Evolutionary conservation across 306 rosid genomes (phyloP).

Genomic region (Cajanus cajan): DNA sequence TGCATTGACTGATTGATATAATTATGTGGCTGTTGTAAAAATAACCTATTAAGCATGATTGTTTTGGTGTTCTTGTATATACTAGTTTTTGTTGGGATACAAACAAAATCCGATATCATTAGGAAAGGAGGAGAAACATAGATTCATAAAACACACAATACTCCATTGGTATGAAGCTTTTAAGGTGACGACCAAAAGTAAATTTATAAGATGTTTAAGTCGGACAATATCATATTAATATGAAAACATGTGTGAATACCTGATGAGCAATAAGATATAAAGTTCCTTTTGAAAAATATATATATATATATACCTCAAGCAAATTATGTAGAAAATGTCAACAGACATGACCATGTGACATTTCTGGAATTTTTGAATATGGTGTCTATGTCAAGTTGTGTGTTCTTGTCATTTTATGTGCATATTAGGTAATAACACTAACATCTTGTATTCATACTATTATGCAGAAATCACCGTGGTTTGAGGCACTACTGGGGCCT

Average conservation of each 20-base stretch:
- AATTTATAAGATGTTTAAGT: too few relatives aligned
- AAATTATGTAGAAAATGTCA: neutral
- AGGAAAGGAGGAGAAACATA: too few relatives aligned
- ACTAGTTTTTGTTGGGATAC: too few relatives aligned
- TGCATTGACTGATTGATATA: neutral
- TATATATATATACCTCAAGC: too few relatives aligned
- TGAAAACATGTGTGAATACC: too few relatives aligned
- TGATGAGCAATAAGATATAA: too few relatives aligned
- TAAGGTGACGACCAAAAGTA: too few relatives aligned
- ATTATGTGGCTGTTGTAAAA: neutral
- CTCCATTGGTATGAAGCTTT: too few relatives aligned
- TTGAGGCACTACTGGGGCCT: conserved; percentile 12
- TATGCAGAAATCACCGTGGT: conserved; percentile 5
- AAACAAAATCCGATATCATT: too few relatives aligned
- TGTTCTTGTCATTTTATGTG: neutral
- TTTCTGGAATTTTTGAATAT: neutral
- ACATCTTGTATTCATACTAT: neutral
- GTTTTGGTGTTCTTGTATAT: neutral
- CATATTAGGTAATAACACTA: neutral
- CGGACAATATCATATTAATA: too few relatives aligned
- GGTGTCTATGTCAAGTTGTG: neutral
- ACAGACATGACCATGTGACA: neutral
- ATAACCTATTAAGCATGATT: neutral
- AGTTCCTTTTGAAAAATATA: neutral
- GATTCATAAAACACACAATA: too few relatives aligned